Base-by-base conservation (phyloP, 2,329 filamentous ascomycete species). In the Epichloe scottii region DNA sequence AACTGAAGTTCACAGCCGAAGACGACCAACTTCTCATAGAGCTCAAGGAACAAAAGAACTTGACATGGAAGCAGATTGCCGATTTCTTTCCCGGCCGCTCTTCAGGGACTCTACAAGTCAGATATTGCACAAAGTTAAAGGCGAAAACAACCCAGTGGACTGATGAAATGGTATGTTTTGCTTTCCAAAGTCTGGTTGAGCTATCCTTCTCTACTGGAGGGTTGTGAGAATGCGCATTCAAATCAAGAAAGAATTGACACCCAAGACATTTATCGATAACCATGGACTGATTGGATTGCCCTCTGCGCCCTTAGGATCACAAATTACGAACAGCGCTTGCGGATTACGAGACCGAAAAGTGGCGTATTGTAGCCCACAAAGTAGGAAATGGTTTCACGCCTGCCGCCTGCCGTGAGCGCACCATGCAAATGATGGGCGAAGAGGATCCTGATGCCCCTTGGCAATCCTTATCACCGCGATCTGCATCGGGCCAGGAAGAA, bases 61-160 rank as follows among this genome's bases (percentile, higher is more conserved):
- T 96, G 63, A 95, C 90, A 4, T 96, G 90, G 90, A 95, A 95
- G 70, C 90, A 96, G 73, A 96, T 96, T 62, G 88, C 89, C 51
- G 90, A 95, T 63, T 95, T 95, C 69, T 96, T 96, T 60, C 90
- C 90, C 0, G 90, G 89, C 1, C 77, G 90, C 52, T 93, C 87
- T 53, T 94, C 87, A 44, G 90, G 90, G 17, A 95, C 90, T 33
- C 71, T 96, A 54, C 90, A 96, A 67, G 90, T 96, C 50, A 84
- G 90, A 37, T 96, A 96, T 66, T 96, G 90, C 65, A 95, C 89
- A 42, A 95, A 95, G 69, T 73, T 95, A 49, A 95, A 95, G 70
- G 89, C 89, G 14, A 95, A 95, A 72, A 90, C 87, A 39, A 94
- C 87, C 12, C 81, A 89, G 61, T 96, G 90, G 90, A 94, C 86